These are phyloP conservation scores for Aspergillus coremiiformis DNA, from an alignment of 495 filamentous ascomycete genomes.

Conservation along the genomic window DNA sequence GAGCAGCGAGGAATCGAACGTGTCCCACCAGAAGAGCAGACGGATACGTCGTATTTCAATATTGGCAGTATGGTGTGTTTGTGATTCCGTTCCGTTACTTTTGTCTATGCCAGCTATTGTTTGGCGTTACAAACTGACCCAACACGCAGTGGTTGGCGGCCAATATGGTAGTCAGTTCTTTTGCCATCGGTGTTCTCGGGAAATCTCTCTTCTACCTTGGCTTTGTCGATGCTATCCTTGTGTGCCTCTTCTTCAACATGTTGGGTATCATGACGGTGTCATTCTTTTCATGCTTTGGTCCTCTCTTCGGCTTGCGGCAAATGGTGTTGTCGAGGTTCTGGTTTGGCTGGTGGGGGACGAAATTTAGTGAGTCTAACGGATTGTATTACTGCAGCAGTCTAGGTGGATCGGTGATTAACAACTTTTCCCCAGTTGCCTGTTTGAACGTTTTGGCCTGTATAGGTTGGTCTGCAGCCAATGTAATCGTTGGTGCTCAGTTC, in stretches of 20 bases:
- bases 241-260: conserved; percentile 71
- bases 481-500: conserved; percentile 77
- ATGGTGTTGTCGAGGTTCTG: conserved; percentile 81
- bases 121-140: conserved; percentile 20
- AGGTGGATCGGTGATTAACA: too few species aligned
- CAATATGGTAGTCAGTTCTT: conserved; percentile 78
- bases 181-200: conserved; percentile 72
- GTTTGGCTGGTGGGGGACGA: conserved; percentile 68
- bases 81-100: conserved; percentile 11
- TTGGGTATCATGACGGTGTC: conserved; percentile 66
- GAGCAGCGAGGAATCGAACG: conserved; percentile 78
- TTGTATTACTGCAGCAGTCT: neutral
- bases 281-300: conserved; percentile 76
- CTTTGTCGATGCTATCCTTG: conserved; percentile 70
- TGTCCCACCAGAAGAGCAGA: conserved; percentile 66
- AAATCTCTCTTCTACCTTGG: conserved; percentile 59
- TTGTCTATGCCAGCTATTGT: conserved; percentile 3
- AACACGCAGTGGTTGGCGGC: conserved; percentile 65
- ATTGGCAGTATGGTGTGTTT: conserved; percentile 66
- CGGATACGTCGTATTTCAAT: conserved; percentile 57
- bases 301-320: conserved; percentile 70
- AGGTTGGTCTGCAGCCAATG: conserved; percentile 69
- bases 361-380: conserved; percentile 51
- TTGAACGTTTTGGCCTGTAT: conserved; percentile 74
- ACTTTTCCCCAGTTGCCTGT: conserved; percentile 56